Evolutionary conservation across 2,329 filamentous ascomycete species (phyloP), one percentile per base, ranked within the genome.

Genomic region (Pseudocercospora musae): DNA sequence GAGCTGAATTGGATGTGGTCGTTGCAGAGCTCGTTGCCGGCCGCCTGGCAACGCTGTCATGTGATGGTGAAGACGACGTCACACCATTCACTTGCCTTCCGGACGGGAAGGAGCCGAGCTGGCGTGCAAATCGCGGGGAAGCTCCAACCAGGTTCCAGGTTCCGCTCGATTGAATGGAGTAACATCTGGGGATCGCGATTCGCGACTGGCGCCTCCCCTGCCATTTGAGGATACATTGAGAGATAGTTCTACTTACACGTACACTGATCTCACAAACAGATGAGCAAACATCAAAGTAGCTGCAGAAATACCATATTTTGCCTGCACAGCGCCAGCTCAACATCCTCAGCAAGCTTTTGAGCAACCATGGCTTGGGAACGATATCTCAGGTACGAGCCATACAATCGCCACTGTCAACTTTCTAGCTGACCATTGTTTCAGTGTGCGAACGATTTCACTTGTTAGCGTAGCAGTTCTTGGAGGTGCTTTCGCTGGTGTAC

Each of bases 361-460:
- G 8, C 52, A 54, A 54, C 48, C 48, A 52, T 54, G 52, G 27
- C 52, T 23, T 37, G 21, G 29, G 52, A 54, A 54, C 27, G 52
- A 37, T 54, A 54, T 13, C 20, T 54, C 29, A 33, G 52, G 52
- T 40, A 21, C 52, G 27, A 40, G 37, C 31, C n/a, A 21, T 20
- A 10, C 23, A 27, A 23, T 23, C 44, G 9, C 44, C 29, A 13
- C n/a, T 18, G 8, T 29, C 10, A 27, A 10, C 15, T 25, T 20
- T 25, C 52, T 20, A 11, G 52, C 9, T 37, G 9, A 54, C 21
- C 15, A 23, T 8, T 37, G 15, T 18, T 33, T 4, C n/a, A 54
- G 52, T 15, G 20, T 54, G 10, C n/a, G 52, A 21, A 54, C 29
- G n/a, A 18, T 54, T 6, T 54, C 52, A 18, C 29, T 54, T 0